A percentile compares a stretch with the other conserved stretches of the same genome.
phyloP scores from a whole-genome alignment of 2,329 filamentous ascomycete species.

The Nigrograna mackinnonii region DNA sequence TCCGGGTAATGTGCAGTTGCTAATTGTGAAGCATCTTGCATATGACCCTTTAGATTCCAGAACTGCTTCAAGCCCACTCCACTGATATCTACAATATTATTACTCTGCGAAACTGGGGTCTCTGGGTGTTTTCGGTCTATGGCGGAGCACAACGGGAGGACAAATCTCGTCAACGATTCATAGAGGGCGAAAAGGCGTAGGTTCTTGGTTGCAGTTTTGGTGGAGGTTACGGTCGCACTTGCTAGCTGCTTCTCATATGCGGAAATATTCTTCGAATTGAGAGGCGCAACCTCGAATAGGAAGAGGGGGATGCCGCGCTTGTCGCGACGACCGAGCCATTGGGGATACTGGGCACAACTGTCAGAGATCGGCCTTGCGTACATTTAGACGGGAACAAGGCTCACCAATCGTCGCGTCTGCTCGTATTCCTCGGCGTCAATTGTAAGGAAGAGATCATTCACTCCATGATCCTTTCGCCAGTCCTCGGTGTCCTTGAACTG shows the following conservation, averaged over 20 bases:
- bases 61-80: conserved; percentile 90
- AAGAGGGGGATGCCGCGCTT: conserved; percentile 90
- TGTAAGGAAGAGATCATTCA: conserved; percentile 80
- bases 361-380: conserved; percentile 13
- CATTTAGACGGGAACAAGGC: not conserved
- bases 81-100: conserved; percentile 92
- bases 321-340: conserved; percentile 93
- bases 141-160: conserved; percentile 80
- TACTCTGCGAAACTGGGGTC: conserved; percentile 89
- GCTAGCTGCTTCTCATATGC: conserved; percentile 71
- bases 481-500: conserved; percentile 90
- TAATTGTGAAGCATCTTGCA: conserved; percentile 87
- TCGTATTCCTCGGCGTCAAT: conserved; percentile 88
- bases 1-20: conserved; percentile 96
- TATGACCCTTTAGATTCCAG: conserved; percentile 91
- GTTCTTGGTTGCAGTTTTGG: conserved; percentile 73
- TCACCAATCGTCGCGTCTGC: conserved; percentile 73
- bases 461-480: conserved; percentile 79
- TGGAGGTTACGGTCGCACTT: conserved; percentile 60
- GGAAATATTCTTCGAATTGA: conserved; percentile 80
- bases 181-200: conserved; percentile 90
- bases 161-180: conserved; percentile 87
- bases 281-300: conserved; percentile 81
- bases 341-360: conserved; percentile 69
- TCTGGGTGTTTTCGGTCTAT: conserved; percentile 73